Evolutionary conservation across 192 early-diverging fungal genomes (phyloP).

Genomic region (Coemansia sp.): DNA sequence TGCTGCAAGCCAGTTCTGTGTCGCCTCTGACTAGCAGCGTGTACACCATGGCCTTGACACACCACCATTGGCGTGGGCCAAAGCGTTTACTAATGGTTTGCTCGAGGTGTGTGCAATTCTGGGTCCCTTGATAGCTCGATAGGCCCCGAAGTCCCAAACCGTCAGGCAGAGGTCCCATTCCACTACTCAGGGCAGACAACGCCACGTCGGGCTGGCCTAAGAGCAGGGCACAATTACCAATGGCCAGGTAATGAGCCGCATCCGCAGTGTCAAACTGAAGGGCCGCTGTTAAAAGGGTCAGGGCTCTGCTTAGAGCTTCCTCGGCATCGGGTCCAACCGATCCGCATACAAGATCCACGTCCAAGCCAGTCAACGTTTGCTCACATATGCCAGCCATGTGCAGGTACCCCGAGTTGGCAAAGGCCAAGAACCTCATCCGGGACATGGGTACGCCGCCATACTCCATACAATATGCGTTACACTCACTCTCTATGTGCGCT

Average conservation of each 20-base stretch:
- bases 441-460: constrained; percentile 34
- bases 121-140: background rate
- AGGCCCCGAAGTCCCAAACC: too few species aligned
- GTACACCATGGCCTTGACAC: constrained; percentile 25
- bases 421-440: constrained; percentile 29
- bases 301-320: constrained; percentile 1
- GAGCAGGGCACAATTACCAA: constrained; percentile 37
- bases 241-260: constrained; percentile 15
- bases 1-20: constrained; percentile 13
- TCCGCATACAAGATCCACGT: background rate
- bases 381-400: background rate
- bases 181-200: constrained; percentile 16
- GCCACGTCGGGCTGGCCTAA: constrained; percentile 32
- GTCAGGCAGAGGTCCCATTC: background rate
- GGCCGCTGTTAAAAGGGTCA: constrained; percentile 18
- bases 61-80: constrained; percentile 44
- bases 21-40: constrained; percentile 37
- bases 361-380: background rate
- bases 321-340: background rate
- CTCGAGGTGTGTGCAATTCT: background rate
- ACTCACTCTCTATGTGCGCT: constrained; percentile 32
- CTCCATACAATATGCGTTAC: constrained; percentile 38
- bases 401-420: constrained; percentile 15
- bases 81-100: background rate
- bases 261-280: constrained; percentile 13